These are phyloP conservation scores for Rhodotorula sp. DNA, from an alignment of 1,284 basidiomycete species.

Conservation along the genomic window DNA sequence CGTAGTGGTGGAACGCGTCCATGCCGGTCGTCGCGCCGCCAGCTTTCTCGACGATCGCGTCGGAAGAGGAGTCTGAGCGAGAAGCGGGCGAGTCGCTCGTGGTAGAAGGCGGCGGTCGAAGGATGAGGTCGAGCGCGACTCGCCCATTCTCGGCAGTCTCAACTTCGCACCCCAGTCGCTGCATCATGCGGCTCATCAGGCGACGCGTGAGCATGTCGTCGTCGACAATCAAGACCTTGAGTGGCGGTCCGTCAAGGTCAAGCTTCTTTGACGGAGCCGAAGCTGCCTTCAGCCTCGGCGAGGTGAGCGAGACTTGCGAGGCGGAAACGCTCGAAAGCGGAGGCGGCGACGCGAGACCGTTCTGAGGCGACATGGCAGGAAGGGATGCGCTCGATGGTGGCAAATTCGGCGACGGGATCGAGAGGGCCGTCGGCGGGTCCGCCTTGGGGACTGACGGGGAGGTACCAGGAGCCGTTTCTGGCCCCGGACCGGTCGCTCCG, in stretches of 20 bases:
- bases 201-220: constrained; percentile 68
- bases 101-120: constrained; percentile 47
- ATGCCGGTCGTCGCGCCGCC: constrained; percentile 17
- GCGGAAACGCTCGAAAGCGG: constrained; percentile 1
- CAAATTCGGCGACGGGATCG: constrained; percentile 4
- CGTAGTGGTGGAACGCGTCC: constrained; percentile 52
- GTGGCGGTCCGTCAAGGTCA: constrained; percentile 42
- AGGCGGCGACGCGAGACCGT: constrained; percentile 8
- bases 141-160: constrained; percentile 82
- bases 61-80: background rate
- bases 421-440: background rate
- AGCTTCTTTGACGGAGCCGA: constrained; percentile 9
- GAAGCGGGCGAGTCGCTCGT: background rate
- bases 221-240: constrained; percentile 52
- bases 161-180: constrained; percentile 72
- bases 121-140: constrained; percentile 70
- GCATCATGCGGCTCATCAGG: constrained; percentile 76
- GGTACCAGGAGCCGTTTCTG: too few relatives aligned
- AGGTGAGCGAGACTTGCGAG: constrained; percentile 1
- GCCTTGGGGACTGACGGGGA: too few relatives aligned
- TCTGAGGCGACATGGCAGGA: too few relatives aligned
- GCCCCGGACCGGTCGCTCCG: too few relatives aligned
- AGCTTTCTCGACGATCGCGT: background rate
- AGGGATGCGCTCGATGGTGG: constrained; percentile 19
- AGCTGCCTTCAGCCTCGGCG: background rate